These are phyloP conservation scores for Aureobasidium musti DNA, from an alignment of 2,329 filamentous ascomycete species.

Conservation along the genomic window DNA sequence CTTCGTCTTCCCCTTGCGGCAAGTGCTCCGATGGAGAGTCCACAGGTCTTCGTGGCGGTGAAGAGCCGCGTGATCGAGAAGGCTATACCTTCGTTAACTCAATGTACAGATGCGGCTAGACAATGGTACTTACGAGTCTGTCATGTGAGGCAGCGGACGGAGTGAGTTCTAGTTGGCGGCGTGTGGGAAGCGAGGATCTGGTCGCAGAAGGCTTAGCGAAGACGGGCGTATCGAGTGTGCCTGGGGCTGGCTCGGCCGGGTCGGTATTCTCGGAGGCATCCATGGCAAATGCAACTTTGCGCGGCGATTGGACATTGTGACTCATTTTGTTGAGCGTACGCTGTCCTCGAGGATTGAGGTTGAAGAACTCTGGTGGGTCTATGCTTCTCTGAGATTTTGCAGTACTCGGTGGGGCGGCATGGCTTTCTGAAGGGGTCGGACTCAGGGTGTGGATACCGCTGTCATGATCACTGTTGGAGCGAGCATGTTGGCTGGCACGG, in stretches of 20 bases:
- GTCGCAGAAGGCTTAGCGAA: slow-evolving; percentile 31
- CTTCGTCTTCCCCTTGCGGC: slow-evolving; percentile 34
- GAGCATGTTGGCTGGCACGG: slow-evolving; percentile 11
- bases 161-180: slow-evolving; percentile 2
- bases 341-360: slow-evolving; percentile 38
- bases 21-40: slow-evolving; percentile 34
- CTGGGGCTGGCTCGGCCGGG: slow-evolving; percentile 2
- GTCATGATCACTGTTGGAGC: slow-evolving; percentile 11
- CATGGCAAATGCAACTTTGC: slow-evolving; percentile 36
- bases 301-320: slow-evolving; percentile 30
- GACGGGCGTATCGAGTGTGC: slow-evolving; percentile 38
- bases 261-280: slow-evolving; percentile 35
- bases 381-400: slow-evolving; percentile 34
- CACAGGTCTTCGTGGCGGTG: slow-evolving; percentile 35
- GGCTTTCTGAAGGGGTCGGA: slow-evolving; percentile 4
- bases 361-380: slow-evolving; percentile 43
- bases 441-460: slow-evolving; percentile 5
- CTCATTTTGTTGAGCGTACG: slow-evolving; percentile 35
- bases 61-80: slow-evolving; percentile 29
- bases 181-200: slow-evolving; percentile 11
- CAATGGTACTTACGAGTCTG: slow-evolving; percentile 30
- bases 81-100: slow-evolving; percentile 36
- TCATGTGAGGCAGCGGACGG: slow-evolving; percentile 17
- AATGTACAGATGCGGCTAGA: slow-evolving; percentile 28
- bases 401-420: slow-evolving; percentile 36